Conservation (phyloP, 179 eudicot genomes). For the Camellia oleifera region DNA sequence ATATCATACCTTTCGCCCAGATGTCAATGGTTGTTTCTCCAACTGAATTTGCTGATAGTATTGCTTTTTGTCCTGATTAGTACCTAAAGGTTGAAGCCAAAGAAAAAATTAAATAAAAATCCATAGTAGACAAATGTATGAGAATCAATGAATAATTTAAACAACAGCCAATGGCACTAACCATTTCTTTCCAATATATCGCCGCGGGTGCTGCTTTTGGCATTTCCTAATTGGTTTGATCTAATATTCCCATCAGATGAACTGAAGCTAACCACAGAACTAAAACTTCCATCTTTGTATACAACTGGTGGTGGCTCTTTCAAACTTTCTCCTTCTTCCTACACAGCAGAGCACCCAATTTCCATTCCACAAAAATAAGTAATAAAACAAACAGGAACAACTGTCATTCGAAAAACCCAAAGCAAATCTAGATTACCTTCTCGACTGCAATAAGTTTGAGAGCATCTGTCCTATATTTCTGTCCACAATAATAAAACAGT, state of each 20-base stretch:
- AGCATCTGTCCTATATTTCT: conserved; percentile 60
- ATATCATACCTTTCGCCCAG: conserved; percentile 41
- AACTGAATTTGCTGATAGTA: conserved; percentile 26
- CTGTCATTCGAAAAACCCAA: conserved; percentile 16
- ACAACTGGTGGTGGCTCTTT: conserved; percentile 67
- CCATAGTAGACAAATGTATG: not conserved
- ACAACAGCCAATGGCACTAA: conserved; percentile 27
- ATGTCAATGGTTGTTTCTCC: conserved; percentile 21
- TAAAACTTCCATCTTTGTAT: conserved; percentile 57
- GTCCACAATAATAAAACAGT: conserved; percentile 21
- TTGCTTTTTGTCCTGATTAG: conserved; percentile 24
- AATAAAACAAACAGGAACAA: not conserved
- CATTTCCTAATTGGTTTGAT: conserved; percentile 31
- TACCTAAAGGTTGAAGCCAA: conserved; percentile 33
- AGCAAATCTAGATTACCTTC: conserved; percentile 46
- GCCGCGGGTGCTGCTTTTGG: conserved; percentile 16
- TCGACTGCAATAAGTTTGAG: conserved; percentile 45
- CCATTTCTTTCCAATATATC: conserved; percentile 46
- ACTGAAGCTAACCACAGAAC: conserved; percentile 32
- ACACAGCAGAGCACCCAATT: conserved; percentile 13
- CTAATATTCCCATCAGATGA: conserved; percentile 24
- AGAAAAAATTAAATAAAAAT: conserved; percentile 15
- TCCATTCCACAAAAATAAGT: conserved; percentile 8
- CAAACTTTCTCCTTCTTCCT: conserved; percentile 49
- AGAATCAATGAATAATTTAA: not conserved